A percentile compares a stretch with the other conserved stretches of the same genome.
These are phyloP conservation scores for Nadsonia fulvescens DNA, from an alignment of 805 yeast species.

Conservation along the genomic window DNA sequence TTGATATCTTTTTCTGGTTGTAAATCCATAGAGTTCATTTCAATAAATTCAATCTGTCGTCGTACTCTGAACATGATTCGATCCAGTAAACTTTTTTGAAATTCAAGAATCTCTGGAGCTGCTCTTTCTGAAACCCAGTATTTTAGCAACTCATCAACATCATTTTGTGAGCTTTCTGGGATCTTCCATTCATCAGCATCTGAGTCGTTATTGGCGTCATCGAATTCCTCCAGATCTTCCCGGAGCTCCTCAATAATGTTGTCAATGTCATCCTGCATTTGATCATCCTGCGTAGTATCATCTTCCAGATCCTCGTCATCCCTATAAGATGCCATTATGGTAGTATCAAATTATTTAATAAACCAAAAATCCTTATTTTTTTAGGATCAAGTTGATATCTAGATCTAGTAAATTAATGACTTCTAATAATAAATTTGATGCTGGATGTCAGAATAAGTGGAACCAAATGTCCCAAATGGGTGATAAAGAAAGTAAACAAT, in stretches of 20 bases:
- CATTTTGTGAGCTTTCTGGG: constrained; percentile 20
- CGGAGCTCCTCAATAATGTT: constrained; percentile 10
- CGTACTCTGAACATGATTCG: constrained; percentile 41
- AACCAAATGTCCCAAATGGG: too few relatives aligned
- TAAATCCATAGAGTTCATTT: constrained; percentile 58
- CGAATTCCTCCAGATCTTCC: constrained; percentile 30
- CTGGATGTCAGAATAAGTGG: too few relatives aligned
- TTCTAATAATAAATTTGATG: too few relatives aligned
- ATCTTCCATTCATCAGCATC: constrained; percentile 7
- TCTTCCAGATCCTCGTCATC: not conserved
- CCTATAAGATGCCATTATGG: not conserved
- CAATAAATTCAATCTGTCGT: constrained; percentile 48
- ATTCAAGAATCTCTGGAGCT: constrained; percentile 75
- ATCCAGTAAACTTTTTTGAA: constrained; percentile 41
- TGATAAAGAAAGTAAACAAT: too few relatives aligned
- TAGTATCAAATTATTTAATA: too few relatives aligned
- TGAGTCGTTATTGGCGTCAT: constrained; percentile 18
- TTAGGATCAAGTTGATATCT: not conserved
- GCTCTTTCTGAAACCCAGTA: constrained; percentile 75
- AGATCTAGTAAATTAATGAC: too few relatives aligned
- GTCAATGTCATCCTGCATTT: too few relatives aligned
- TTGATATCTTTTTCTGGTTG: constrained; percentile 41
- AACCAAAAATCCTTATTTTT: too few relatives aligned
- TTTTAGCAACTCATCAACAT: constrained; percentile 29
- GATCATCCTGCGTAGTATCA: constrained; percentile 1